Conservation (phyloP, 164 flowering plant genomes). For the Nelumbo lutea region DNA sequence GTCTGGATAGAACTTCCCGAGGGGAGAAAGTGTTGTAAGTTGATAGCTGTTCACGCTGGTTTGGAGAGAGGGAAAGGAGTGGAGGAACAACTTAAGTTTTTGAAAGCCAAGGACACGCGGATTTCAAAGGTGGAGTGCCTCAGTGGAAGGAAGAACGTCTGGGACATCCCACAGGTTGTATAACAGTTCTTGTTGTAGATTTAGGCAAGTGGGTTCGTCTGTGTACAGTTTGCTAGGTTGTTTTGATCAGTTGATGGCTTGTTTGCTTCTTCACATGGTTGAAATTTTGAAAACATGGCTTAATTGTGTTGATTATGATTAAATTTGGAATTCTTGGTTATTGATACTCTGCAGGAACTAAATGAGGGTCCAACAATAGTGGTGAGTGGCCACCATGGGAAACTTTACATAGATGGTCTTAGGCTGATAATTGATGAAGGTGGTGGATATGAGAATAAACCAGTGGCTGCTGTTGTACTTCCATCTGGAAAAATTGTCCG, state of each 20-base stretch:
- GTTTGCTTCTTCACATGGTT: not conserved
- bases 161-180: conserved; percentile 81
- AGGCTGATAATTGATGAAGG: conserved; percentile 82
- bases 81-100: conserved; percentile 50
- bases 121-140: conserved; percentile 63
- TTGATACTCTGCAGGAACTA: conserved; percentile 45
- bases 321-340: not conserved
- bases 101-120: conserved; percentile 67
- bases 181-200: too few species aligned
- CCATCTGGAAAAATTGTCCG: conserved; percentile 69
- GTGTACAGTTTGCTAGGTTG: not conserved
- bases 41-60: conserved; percentile 95
- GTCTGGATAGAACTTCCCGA: conserved; percentile 56
- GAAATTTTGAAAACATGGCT: not conserved
- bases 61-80: conserved; percentile 53
- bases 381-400: conserved; percentile 96
- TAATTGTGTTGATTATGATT: not conserved
- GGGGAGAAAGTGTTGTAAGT: conserved; percentile 52
- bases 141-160: conserved; percentile 69
- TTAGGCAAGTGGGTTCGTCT: too few species aligned
- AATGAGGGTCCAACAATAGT: conserved; percentile 47
- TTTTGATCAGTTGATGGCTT: not conserved
- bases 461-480: conserved; percentile 79
- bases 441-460: conserved; percentile 60
- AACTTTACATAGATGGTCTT: conserved; percentile 74